These are phyloP conservation scores for Rhizopus stolonifer DNA, from an alignment of 371 early-diverging fungal genomes.

Conservation along the genomic window DNA sequence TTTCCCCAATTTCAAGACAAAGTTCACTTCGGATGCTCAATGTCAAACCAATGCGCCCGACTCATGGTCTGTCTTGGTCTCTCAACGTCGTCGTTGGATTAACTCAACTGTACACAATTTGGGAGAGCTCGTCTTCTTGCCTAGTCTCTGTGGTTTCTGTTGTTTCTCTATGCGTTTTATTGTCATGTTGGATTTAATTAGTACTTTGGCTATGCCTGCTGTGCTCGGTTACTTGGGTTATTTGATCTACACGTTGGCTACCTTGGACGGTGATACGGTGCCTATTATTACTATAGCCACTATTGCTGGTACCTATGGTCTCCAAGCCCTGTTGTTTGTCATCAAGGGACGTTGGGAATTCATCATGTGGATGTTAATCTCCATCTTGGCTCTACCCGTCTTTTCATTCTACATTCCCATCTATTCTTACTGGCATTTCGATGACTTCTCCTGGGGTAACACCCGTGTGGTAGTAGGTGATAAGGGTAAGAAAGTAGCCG, in stretches of 20 bases:
- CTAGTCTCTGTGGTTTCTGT: conserved; percentile 94
- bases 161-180: conserved; percentile 99
- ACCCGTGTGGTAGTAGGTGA: conserved; percentile 87
- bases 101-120: conserved; percentile 97
- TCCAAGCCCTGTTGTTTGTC: conserved; percentile 84
- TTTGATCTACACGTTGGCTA: conserved; percentile 62
- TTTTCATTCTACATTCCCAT: conserved; percentile 82
- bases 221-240: conserved; percentile 83
- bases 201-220: conserved; percentile 93
- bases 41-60: conserved; percentile 98
- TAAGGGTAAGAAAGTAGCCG: conserved; percentile 66
- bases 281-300: conserved; percentile 61
- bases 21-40: conserved; percentile 93
- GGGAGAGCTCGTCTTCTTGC: conserved; percentile 85
- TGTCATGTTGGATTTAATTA: conserved; percentile 91
- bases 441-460: conserved; percentile 98
- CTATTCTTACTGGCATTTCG: conserved; percentile 96
- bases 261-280: conserved; percentile 32
- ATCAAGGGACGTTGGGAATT: conserved; percentile 87
- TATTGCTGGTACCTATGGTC: conserved; percentile 78
- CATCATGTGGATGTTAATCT: conserved; percentile 95
- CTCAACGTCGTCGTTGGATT: conserved; percentile 98
- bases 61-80: conserved; percentile 88
- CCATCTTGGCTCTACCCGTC: conserved; percentile 80
- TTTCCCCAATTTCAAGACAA: conserved; percentile 94